A percentile compares a stretch with the other conserved stretches of the same genome.
Evolutionary conservation across 352 stramenopile genomes (phyloP).

Genomic region (Elongisporangium prolatum): DNA sequence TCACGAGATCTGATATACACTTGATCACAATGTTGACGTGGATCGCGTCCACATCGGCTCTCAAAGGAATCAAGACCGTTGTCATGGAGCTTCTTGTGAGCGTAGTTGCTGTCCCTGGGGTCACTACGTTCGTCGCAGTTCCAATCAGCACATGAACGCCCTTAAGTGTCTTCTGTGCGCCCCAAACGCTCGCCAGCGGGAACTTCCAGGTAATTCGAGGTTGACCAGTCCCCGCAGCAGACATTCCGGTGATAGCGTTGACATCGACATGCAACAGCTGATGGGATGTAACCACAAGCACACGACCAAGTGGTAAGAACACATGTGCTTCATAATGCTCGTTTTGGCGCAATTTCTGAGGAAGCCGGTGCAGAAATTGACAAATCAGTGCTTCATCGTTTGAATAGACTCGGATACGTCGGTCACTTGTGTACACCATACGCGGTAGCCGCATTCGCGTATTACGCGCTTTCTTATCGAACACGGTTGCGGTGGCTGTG

Average conservation of each 20-base stretch:
- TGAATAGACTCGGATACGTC: constrained; percentile 74
- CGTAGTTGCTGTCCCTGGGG: constrained; percentile 13
- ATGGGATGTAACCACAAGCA: constrained; percentile 70
- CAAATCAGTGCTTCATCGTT: constrained; percentile 63
- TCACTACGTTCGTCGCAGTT: constrained; percentile 25
- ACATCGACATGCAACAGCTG: constrained; percentile 63
- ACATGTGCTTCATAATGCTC: constrained; percentile 79
- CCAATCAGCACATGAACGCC: constrained; percentile 49
- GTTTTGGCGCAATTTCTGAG: constrained; percentile 52
- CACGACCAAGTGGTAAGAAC: constrained; percentile 56
- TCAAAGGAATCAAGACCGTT: constrained; percentile 38
- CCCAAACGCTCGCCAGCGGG: constrained; percentile 34
- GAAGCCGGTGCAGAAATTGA: constrained; percentile 53
- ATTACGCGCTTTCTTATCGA: constrained; percentile 73
- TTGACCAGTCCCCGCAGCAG: not conserved
- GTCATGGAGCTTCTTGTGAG: constrained; percentile 48
- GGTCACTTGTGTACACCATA: constrained; percentile 72
- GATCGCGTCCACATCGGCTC: constrained; percentile 17
- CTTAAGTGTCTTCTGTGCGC: constrained; percentile 31
- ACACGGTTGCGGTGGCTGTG: constrained; percentile 76
- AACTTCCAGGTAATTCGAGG: constrained; percentile 46
- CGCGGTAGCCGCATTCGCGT: constrained; percentile 66
- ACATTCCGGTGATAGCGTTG: constrained; percentile 3
- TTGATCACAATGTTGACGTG: constrained; percentile 31
- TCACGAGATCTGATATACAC: constrained; percentile 35